Conservation (phyloP, 116 monocot species). For the Cymodocea nodosa region DNA sequence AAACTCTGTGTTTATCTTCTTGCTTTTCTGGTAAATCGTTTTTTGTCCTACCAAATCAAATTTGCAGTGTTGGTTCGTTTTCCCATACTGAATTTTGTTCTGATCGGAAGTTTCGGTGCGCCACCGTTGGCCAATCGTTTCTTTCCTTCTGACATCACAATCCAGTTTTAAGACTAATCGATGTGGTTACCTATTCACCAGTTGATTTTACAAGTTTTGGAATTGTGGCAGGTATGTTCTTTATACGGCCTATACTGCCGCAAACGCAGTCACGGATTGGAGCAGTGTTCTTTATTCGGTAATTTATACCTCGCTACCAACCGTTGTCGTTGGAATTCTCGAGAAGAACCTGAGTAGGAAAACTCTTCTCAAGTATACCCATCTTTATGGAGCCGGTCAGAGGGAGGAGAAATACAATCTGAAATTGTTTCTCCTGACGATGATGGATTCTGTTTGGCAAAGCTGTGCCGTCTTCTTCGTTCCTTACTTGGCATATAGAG, state of each 20-base stretch:
- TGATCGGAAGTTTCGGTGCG: too few species aligned
- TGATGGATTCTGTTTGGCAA: slow-evolving; percentile 87
- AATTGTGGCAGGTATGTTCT: slow-evolving; percentile 55
- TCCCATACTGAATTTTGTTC: too few species aligned
- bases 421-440: slow-evolving; percentile 54
- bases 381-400: slow-evolving; percentile 82
- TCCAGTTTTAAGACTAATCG: too few species aligned
- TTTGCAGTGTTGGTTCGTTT: too few species aligned
- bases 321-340: slow-evolving; percentile 71
- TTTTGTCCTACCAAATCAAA: too few species aligned
- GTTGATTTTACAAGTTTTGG: not conserved
- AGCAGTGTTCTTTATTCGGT: slow-evolving; percentile 79
- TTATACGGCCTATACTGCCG: slow-evolving; percentile 65
- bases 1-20: slow-evolving; percentile 64
- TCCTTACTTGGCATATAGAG: slow-evolving; percentile 56
- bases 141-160: too few species aligned
- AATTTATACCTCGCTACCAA: slow-evolving; percentile 79
- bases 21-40: slow-evolving; percentile 61
- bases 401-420: slow-evolving; percentile 87
- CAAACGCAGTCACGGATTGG: slow-evolving; percentile 77
- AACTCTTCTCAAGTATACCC: slow-evolving; percentile 75
- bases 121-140: too few species aligned
- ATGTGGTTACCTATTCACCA: too few species aligned
- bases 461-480: slow-evolving; percentile 68
- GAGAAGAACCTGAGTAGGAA: slow-evolving; percentile 88